These are phyloP conservation scores for Cyclotella atomus DNA, from an alignment of 108 stramenopile species.

Conservation along the genomic window DNA sequence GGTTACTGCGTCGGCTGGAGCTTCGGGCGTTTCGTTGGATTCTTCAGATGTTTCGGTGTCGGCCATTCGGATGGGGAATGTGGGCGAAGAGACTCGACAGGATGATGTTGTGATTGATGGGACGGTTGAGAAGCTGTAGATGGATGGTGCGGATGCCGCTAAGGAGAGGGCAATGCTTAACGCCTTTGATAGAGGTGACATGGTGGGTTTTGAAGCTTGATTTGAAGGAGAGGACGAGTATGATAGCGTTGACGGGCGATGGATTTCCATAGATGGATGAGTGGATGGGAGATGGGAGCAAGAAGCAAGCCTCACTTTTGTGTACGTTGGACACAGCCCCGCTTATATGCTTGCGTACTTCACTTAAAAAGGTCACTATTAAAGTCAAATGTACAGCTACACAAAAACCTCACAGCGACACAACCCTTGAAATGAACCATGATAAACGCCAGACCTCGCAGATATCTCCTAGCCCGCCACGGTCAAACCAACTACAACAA, in stretches of 20 bases:
- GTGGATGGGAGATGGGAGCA: no score
- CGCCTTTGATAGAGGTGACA: conserved; percentile 22
- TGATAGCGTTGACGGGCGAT: no score
- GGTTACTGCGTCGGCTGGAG: neutral
- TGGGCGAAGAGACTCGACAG: conserved; percentile 10
- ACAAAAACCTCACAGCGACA: neutral
- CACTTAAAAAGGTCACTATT: no score
- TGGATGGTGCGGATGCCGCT: conserved; percentile 8
- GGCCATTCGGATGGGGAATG: conserved; percentile 19
- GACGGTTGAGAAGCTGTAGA: conserved; percentile 14
- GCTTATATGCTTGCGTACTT: no score
- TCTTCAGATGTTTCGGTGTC: conserved; percentile 20
- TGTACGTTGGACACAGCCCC: no score
- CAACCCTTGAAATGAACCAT: neutral
- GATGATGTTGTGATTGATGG: neutral
- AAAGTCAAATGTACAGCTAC: no score
- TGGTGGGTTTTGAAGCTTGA: neutral
- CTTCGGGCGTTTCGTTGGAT: conserved; percentile 1
- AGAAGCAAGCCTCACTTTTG: no score
- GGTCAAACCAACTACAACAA: conserved; percentile 48
- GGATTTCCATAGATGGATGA: no score
- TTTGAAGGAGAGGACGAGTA: no score
- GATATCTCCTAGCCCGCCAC: conserved; percentile 21
- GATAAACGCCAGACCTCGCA: neutral
- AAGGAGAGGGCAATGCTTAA: conserved; percentile 22